Conservation (phyloP, 768 basidiomycete species). For the Leccinellum albellum region DNA sequence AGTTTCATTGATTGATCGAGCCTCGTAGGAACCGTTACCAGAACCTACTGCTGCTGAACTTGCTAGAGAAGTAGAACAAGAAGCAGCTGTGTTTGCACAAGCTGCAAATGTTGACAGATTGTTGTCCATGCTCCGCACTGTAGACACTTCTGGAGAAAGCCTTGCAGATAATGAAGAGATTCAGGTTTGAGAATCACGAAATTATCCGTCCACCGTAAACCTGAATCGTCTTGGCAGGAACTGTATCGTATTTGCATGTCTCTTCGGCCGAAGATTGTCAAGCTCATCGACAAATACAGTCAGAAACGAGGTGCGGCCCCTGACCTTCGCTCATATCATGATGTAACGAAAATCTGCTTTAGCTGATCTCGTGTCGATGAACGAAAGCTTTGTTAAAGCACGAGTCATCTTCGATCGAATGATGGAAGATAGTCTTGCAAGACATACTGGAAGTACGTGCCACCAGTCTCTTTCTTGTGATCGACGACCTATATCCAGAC, state of each 20-base stretch:
- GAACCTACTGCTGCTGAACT: constrained; percentile 77
- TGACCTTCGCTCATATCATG: not conserved
- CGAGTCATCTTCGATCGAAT: constrained; percentile 87
- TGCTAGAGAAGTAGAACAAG: constrained; percentile 78
- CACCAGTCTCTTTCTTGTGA: not conserved
- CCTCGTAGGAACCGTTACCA: constrained; percentile 69
- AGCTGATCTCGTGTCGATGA: constrained; percentile 95
- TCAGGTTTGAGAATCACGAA: constrained; percentile 44
- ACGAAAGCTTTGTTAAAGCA: constrained; percentile 88
- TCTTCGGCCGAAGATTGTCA: constrained; percentile 90
- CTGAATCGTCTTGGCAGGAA: constrained; percentile 48
- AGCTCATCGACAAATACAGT: constrained; percentile 94
- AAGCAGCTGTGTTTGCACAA: constrained; percentile 83
- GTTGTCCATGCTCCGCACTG: constrained; percentile 63
- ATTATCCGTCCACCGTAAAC: constrained; percentile 2
- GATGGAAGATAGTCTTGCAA: constrained; percentile 86
- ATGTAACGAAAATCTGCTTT: not conserved
- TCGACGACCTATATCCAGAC: constrained; percentile 6
- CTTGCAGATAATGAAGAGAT: constrained; percentile 91
- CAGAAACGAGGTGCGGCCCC: constrained; percentile 68
- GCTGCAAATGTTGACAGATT: constrained; percentile 82
- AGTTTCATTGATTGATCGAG: not conserved
- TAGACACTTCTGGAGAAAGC: constrained; percentile 77
- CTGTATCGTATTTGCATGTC: constrained; percentile 88
- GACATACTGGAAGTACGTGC: constrained; percentile 59